phyloP scores from a whole-genome alignment of 2,329 filamentous ascomycete species.

The Fonsecaea multimorphosa region DNA sequence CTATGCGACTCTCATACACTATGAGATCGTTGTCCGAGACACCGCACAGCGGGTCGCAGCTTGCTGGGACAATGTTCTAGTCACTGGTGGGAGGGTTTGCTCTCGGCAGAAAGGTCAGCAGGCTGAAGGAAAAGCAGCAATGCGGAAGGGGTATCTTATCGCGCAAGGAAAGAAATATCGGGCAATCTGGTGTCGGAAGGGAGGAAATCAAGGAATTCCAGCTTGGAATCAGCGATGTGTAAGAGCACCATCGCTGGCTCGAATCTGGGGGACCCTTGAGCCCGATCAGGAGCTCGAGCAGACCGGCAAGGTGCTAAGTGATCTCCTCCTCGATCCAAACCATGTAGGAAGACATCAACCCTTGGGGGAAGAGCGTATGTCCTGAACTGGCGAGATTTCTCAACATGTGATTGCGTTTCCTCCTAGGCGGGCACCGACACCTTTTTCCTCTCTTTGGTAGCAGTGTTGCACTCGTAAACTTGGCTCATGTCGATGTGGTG shows the following conservation, averaged over 20 bases:
- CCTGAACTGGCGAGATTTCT: not conserved
- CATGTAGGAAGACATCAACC: not conserved
- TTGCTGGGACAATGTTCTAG: not conserved
- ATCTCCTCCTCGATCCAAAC: not conserved
- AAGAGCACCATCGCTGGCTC: not conserved
- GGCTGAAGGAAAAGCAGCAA: conserved; percentile 10
- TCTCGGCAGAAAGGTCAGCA: conserved; percentile 9
- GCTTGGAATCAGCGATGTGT: not conserved
- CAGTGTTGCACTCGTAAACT: conserved; percentile 30
- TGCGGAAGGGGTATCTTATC: conserved; percentile 25
- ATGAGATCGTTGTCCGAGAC: not conserved
- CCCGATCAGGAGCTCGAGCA: conserved; percentile 12
- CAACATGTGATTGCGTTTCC: conserved; percentile 17
- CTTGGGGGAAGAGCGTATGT: not conserved
- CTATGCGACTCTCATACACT: not conserved
- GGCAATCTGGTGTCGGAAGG: conserved; percentile 2
- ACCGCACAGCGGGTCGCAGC: not conserved
- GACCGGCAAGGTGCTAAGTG: conserved; percentile 2
- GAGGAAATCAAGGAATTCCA: not conserved
- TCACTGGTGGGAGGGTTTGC: not conserved
- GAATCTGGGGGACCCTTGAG: conserved; percentile 14
- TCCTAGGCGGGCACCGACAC: conserved; percentile 28
- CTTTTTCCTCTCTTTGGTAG: conserved; percentile 25
- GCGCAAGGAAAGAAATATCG: conserved; percentile 4
- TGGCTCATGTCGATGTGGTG: conserved; percentile 33